Base-by-base conservation (phyloP, 2,329 filamentous ascomycete genomes). In the Phialophora tarda region DNA sequence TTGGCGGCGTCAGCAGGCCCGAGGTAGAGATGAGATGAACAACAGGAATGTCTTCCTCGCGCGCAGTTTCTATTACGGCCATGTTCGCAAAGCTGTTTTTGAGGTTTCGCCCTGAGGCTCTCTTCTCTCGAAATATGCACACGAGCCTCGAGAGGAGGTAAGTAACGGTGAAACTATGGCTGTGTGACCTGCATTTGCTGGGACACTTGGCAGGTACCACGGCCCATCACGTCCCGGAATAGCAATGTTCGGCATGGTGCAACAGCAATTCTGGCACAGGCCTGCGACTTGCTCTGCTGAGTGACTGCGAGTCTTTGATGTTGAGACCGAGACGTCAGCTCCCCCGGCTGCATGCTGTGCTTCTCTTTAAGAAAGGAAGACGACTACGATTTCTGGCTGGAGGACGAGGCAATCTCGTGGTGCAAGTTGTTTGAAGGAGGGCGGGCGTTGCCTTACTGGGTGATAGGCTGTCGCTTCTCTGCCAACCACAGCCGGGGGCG, bases 401-500 rank as follows among this genome's bases (percentile, higher is more conserved):
- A 34, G 12, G 38, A n/a, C 17, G 38, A 44, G 38, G 14, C 38
- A n/a, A 17, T n/a, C 38, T n/a, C 38, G 8, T n/a, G 38, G 38
- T n/a, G 38, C 38, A 44, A 8, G 38, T 44, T 44, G 38, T 44
- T 44, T 44, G 38, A 44, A 44, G 14, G 38, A 44, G 38, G 38
- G 38, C 38, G 17, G 14, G 2, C 5, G 17, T 44, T 44, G 38
- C 38, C 38, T 44, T 7, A 21, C 38, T 44, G 38, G 38, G 38
- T 44, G 6, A 44, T 34, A 32, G 38, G 30, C 7, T 32, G n/a
- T 38, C 47, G 59, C 47, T 59, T 62, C 34, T 66, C 53, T 30
- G 34, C 66, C 66, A 68, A 66, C 66, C 57, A 60, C 56, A 55
- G n/a, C 28, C 21, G 30, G 21, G 26, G 32, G 55, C 55, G 50